phyloP scores from a whole-genome alignment of 768 basidiomycete genomes.

The Serendipita vermifera region DNA sequence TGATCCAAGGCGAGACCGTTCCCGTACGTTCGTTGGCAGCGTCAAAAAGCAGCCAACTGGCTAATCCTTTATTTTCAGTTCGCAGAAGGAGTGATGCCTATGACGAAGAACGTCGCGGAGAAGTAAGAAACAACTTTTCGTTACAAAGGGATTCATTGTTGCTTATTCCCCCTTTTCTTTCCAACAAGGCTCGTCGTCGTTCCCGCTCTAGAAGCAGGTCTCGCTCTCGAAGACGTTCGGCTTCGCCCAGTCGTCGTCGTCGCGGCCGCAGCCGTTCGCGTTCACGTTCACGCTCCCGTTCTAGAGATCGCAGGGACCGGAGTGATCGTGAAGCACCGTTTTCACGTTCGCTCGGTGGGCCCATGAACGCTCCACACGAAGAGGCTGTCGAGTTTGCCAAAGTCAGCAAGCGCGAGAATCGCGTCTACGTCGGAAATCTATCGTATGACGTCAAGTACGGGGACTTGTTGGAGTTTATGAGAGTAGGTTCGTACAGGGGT shows the following conservation, averaged over 20 bases:
- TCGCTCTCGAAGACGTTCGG: conserved; percentile 26
- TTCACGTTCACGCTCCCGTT: too few species aligned
- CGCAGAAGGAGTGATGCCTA: neutral
- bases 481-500: conserved; percentile 97
- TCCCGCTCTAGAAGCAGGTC: conserved; percentile 48
- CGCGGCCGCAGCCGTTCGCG: conserved; percentile 34
- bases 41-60: neutral
- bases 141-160: neutral
- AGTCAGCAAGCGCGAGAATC: conserved; percentile 92
- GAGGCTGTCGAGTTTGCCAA: conserved; percentile 94
- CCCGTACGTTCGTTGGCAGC: neutral
- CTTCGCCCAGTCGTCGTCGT: conserved; percentile 39
- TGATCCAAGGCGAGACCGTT: neutral
- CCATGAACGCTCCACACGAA: conserved; percentile 82
- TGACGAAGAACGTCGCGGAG: neutral
- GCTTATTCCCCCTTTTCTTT: too few species aligned
- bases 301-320: conserved; percentile 3
- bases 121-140: neutral
- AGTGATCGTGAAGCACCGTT: conserved; percentile 33
- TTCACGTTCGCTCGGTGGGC: conserved; percentile 70
- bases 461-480: conserved; percentile 99
- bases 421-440: conserved; percentile 97
- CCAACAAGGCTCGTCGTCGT: conserved; percentile 21
- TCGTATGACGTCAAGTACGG: conserved; percentile 98
- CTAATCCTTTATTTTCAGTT: neutral